These are phyloP conservation scores for Saccharomycopsis javanensis DNA, from an alignment of 805 yeast species.

Conservation along the genomic window DNA sequence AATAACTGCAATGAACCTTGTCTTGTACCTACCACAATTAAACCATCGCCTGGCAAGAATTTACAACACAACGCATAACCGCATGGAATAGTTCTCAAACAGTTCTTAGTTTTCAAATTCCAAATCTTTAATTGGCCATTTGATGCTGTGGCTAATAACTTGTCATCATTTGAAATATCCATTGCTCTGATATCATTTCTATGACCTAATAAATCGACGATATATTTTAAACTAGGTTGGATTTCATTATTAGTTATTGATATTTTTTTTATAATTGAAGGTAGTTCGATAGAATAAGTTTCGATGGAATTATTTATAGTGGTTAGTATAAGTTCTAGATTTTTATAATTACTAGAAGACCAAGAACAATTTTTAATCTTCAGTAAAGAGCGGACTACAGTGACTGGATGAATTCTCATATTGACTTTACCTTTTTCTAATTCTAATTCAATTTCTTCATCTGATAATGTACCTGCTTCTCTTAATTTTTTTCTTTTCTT, in stretches of 20 bases:
- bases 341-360: constrained; percentile 40
- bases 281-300: constrained; percentile 46
- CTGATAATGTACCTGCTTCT: constrained; percentile 54
- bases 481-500: constrained; percentile 68
- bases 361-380: constrained; percentile 63
- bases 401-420: constrained; percentile 58
- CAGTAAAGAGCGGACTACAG: constrained; percentile 52
- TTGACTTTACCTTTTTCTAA: constrained; percentile 40
- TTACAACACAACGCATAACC: constrained; percentile 77
- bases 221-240: constrained; percentile 37
- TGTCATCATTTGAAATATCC: constrained; percentile 73
- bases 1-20: constrained; percentile 75
- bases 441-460: constrained; percentile 47
- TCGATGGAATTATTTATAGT: constrained; percentile 70
- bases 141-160: constrained; percentile 78
- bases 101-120: constrained; percentile 65
- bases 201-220: constrained; percentile 75
- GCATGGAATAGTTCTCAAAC: constrained; percentile 78
- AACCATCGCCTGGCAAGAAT: constrained; percentile 85
- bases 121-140: constrained; percentile 84
- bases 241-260: constrained; percentile 32
- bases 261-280: constrained; percentile 48
- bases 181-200: constrained; percentile 80
- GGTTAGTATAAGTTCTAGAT: constrained; percentile 52
- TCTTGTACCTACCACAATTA: constrained; percentile 82